Evolutionary conservation across 2,329 filamentous ascomycete species (phyloP).

Genomic region (Rasamsonia emersonii): DNA sequence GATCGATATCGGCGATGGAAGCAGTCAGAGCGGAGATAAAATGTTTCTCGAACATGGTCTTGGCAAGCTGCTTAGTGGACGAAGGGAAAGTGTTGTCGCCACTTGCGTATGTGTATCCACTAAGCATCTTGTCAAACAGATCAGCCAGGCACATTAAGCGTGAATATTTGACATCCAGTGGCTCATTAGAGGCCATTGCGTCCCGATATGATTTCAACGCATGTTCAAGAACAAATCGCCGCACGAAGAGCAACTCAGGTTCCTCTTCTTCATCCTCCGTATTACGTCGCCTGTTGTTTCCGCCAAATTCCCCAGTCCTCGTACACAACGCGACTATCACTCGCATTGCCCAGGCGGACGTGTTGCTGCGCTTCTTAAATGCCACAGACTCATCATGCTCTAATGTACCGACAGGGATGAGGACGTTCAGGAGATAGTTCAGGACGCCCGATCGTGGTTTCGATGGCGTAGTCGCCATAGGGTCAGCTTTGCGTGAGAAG

Average conservation of each 20-base stretch:
- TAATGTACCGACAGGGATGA: slow-evolving; percentile 58
- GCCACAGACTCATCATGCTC: slow-evolving; percentile 65
- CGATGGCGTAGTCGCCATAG: slow-evolving; percentile 76
- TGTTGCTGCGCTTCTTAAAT: slow-evolving; percentile 77
- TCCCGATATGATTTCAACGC: slow-evolving; percentile 87
- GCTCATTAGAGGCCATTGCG: slow-evolving; percentile 67
- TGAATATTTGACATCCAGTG: slow-evolving; percentile 77
- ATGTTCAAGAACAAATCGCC: slow-evolving; percentile 90
- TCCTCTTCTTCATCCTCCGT: slow-evolving; percentile 33
- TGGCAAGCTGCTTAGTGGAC: slow-evolving; percentile 76
- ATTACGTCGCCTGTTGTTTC: slow-evolving; percentile 49
- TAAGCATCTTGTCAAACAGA: slow-evolving; percentile 86
- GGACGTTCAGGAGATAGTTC: slow-evolving; percentile 82
- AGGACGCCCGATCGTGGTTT: slow-evolving; percentile 88
- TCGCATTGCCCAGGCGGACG: slow-evolving; percentile 75
- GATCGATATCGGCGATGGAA: slow-evolving; percentile 89
- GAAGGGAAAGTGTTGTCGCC: slow-evolving; percentile 37
- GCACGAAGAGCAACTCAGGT: slow-evolving; percentile 67
- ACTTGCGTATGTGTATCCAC: slow-evolving; percentile 61
- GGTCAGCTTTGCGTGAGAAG: slow-evolving; percentile 85
- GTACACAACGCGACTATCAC: slow-evolving; percentile 79
- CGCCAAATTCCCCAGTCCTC: slow-evolving; percentile 71
- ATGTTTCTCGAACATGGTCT: slow-evolving; percentile 98
- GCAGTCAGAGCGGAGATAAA: slow-evolving; percentile 81
- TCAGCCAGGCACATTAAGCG: slow-evolving; percentile 81